Evolutionary conservation across 2,329 filamentous ascomycete genomes (phyloP).

Genomic region (Cryphonectria nitschkei): DNA sequence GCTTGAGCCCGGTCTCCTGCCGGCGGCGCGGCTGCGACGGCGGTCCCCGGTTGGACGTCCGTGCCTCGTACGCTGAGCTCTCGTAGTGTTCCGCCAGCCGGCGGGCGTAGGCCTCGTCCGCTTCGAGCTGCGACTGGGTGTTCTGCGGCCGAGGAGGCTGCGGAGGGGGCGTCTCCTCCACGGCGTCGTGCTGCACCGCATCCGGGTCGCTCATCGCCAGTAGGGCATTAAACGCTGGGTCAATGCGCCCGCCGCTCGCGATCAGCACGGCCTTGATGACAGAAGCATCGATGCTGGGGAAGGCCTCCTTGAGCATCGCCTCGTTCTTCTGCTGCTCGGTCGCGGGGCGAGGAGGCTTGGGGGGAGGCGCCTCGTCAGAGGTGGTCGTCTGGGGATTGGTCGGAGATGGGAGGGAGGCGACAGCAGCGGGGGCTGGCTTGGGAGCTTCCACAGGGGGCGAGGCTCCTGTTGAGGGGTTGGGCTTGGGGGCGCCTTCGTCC

Average conservation of each 20-base stretch:
- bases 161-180: slow-evolving; percentile 72
- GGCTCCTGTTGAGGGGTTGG: slow-evolving; percentile 29
- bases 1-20: slow-evolving; percentile 56
- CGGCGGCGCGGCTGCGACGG: slow-evolving; percentile 41
- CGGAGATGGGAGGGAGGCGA: slow-evolving; percentile 24
- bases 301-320: slow-evolving; percentile 88
- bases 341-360: slow-evolving; percentile 83
- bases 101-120: slow-evolving; percentile 88
- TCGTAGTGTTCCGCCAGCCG: slow-evolving; percentile 92
- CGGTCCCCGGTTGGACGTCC: slow-evolving; percentile 51
- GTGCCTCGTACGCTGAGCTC: slow-evolving; percentile 61
- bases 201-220: slow-evolving; percentile 84
- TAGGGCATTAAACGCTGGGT: slow-evolving; percentile 93
- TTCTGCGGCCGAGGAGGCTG: slow-evolving; percentile 49
- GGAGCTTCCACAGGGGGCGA: slow-evolving; percentile 35
- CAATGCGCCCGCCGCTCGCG: slow-evolving; percentile 84
- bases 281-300: slow-evolving; percentile 77
- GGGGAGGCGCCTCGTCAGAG: slow-evolving; percentile 57
- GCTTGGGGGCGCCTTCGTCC: slow-evolving; percentile 40
- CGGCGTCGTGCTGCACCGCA: slow-evolving; percentile 58
- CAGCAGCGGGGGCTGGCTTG: slow-evolving; percentile 28
- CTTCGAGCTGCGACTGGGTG: slow-evolving; percentile 79
- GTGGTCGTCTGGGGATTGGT: slow-evolving; percentile 33
- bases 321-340: slow-evolving; percentile 84
- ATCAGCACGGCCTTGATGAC: slow-evolving; percentile 87